Conservation (phyloP, 257 asterid species). For the Perilla frutescens region DNA sequence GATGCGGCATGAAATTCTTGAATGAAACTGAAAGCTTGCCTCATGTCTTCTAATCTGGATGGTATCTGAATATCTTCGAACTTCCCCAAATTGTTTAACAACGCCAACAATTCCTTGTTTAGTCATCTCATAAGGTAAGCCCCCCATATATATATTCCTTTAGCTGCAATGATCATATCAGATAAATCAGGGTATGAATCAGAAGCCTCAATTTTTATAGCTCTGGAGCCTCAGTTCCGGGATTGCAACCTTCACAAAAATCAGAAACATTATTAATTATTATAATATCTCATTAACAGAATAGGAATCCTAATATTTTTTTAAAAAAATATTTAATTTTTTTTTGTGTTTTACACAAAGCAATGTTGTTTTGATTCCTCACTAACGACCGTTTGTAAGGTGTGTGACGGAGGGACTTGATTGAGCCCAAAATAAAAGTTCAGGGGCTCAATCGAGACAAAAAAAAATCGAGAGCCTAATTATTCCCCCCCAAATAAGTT, state of each 20-base stretch:
- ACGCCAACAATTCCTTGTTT: slow-evolving; percentile 45
- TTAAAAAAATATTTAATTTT: too few relatives aligned
- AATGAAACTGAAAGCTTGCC: slow-evolving; percentile 37
- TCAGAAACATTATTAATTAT: neutral
- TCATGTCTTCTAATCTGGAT: slow-evolving; percentile 54
- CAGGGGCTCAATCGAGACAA: too few relatives aligned
- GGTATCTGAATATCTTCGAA: slow-evolving; percentile 40
- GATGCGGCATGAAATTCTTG: neutral
- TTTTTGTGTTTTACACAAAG: too few relatives aligned
- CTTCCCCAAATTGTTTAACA: slow-evolving; percentile 58
- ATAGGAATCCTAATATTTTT: neutral
- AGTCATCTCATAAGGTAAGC: slow-evolving; percentile 52
- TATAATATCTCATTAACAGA: slow-evolving; percentile 18
- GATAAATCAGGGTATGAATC: neutral
- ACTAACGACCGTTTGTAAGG: too few relatives aligned
- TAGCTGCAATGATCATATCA: slow-evolving; percentile 33
- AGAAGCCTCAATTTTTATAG: neutral
- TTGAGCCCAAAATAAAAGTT: too few relatives aligned
- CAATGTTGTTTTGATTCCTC: too few relatives aligned
- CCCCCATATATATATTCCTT: slow-evolving; percentile 56
- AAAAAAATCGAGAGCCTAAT: too few relatives aligned
- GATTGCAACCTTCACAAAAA: slow-evolving; percentile 51
- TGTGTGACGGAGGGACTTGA: too few relatives aligned
- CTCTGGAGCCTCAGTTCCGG: neutral
- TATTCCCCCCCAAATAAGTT: too few relatives aligned